Percentiles rank a stretch among this genome's conserved stretches.
Evolutionary conservation across 192 early-diverging fungal species (phyloP).

Genomic region (Entomortierella beljakovae): DNA sequence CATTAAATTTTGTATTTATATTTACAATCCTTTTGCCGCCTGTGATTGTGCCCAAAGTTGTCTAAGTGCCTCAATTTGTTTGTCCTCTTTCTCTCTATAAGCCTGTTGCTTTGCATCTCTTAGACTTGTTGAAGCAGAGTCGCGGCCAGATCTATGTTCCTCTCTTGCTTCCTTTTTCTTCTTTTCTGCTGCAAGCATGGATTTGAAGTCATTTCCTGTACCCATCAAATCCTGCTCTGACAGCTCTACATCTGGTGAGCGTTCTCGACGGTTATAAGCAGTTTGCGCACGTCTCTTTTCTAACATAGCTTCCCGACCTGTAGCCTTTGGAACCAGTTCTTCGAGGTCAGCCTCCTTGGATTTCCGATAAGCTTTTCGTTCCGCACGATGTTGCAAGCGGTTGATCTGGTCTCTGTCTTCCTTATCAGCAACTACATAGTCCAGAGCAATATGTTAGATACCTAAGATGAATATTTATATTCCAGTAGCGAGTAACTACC

Average conservation of each 20-base stretch:
- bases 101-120: slow-evolving; percentile 31
- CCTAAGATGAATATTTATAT: no score
- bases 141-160: slow-evolving; percentile 1
- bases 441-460: neutral
- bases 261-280: slow-evolving; percentile 68
- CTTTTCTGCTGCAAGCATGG: slow-evolving; percentile 42
- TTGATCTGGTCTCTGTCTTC: slow-evolving; percentile 60
- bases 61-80: slow-evolving; percentile 43
- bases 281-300: slow-evolving; percentile 72
- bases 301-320: slow-evolving; percentile 70
- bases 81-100: slow-evolving; percentile 43
- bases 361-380: slow-evolving; percentile 56
- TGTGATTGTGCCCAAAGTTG: slow-evolving; percentile 48
- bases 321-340: slow-evolving; percentile 75
- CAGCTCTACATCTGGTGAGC: slow-evolving; percentile 71
- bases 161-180: slow-evolving; percentile 31
- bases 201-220: slow-evolving; percentile 62
- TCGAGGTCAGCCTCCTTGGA: slow-evolving; percentile 69
- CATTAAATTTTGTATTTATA: neutral
- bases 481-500: no score
- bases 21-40: slow-evolving; percentile 21
- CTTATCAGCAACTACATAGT: slow-evolving; percentile 49
- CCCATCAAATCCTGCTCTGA: slow-evolving; percentile 74
- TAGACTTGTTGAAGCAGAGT: slow-evolving; percentile 10
- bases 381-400: slow-evolving; percentile 48